Base-by-base conservation (phyloP, 2,329 filamentous ascomycete genomes). In the Cercospora zeina region DNA sequence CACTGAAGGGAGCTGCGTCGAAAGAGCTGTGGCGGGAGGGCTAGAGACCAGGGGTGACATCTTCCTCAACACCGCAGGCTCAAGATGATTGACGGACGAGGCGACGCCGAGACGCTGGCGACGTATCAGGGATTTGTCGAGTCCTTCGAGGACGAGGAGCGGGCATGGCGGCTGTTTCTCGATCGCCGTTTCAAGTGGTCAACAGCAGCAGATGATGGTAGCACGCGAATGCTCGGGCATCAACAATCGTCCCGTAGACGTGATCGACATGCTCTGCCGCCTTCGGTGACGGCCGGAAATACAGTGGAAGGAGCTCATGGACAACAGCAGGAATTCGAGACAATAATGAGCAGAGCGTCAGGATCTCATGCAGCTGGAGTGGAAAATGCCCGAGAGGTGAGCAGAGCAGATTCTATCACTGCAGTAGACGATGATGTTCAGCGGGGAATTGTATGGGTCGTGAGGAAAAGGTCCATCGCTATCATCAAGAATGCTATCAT, bases 261-360 rank as follows among this genome's bases (percentile, higher is more conserved):
- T 13, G 49, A 59, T 19, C 49, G 61, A 34, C 61, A 63, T 45
- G 61, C 61, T 21, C 24, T 63, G 9, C 61, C 61, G 30, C 61
- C 61, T 9, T 63, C 56, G 16, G 24, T 63, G 13, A 27, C 11
- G 8, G 56, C 55, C 7, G 31, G 36, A 21, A 56, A 56, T 27
- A 37, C 31, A 47, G 54, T 19, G 7, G 21, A 19, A 30, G 37
- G 4, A n/a, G n/a, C 24, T 27, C 24, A 6, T 14, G 19, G 50
- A 19, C 14, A 8, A 27, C 14, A 54, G 4, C 10, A n/a, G 27
- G 50, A 10, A 8, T 8, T 4, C 6, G 24, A 16, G 30, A 11
- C 24, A 11, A 16, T n/a, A n/a, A n/a, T n/a, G n/a, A n/a, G n/a
- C n/a, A 27, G 24, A 27, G 24, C 24, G 24, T 27, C 24, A 54